Percentiles rank a stretch among this genome's conserved stretches.
These are phyloP conservation scores for Termitomyces sp. DNA, from an alignment of 1,284 basidiomycete genomes.

Conservation along the genomic window DNA sequence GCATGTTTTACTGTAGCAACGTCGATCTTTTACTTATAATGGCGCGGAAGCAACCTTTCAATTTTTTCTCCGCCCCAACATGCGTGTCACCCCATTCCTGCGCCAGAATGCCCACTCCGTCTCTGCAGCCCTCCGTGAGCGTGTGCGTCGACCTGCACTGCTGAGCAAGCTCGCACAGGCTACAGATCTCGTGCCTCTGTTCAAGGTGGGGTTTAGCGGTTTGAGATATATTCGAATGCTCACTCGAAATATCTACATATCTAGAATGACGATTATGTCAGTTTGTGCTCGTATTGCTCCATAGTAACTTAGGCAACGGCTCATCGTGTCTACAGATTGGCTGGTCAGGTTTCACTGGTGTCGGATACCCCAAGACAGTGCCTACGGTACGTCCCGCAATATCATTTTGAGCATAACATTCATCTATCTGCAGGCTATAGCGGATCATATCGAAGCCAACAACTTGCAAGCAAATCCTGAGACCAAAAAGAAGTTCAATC, in stretches of 20 bases:
- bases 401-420: background rate
- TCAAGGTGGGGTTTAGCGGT: slow-evolving; percentile 32
- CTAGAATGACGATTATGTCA: slow-evolving; percentile 42
- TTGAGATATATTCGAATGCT: background rate
- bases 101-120: slow-evolving; percentile 20
- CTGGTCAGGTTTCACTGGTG: slow-evolving; percentile 48
- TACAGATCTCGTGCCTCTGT: slow-evolving; percentile 37
- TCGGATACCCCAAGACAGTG: slow-evolving; percentile 46
- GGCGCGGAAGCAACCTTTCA: background rate
- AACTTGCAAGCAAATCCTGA: slow-evolving; percentile 39
- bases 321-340: slow-evolving; percentile 33
- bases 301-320: slow-evolving; percentile 10
- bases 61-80: background rate
- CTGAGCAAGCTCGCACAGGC: slow-evolving; percentile 35
- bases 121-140: slow-evolving; percentile 35
- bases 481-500: slow-evolving; percentile 45
- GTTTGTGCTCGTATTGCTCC: background rate
- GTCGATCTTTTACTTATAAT: background rate
- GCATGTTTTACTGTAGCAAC: background rate
- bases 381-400: slow-evolving; percentile 32
- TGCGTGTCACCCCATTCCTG: slow-evolving; percentile 19
- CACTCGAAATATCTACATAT: background rate
- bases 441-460: slow-evolving; percentile 41
- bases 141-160: slow-evolving; percentile 35
- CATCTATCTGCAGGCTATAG: slow-evolving; percentile 33